Base-by-base conservation (phyloP, 2,329 filamentous ascomycete genomes). In the Trichoderma koningii region DNA sequence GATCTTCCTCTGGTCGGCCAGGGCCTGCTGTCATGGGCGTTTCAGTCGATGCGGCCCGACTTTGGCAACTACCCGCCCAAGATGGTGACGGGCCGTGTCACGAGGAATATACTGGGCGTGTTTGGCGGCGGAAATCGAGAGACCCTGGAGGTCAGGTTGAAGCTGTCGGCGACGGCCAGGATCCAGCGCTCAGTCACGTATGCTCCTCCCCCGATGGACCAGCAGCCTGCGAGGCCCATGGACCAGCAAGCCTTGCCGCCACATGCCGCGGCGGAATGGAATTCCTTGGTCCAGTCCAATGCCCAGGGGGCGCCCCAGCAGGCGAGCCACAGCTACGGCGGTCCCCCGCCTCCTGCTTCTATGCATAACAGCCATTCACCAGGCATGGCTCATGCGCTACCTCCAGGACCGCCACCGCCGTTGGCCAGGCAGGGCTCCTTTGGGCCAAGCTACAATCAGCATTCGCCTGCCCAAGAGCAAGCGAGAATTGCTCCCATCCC, bases 1-100 rank as follows among this genome's bases (percentile, higher is more conserved):
- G 93, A 97, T 73, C 92, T 89, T 19, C 95, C 96, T 61, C 83
- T 98, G 64, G 94, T 97, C 26, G 95, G 95, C 23, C 94, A 99
- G 77, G 95, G 96, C 61, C 92, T 98, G 88, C 82, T 99, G 21
- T 98, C 95, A 44, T 90, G 90, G 85, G 87, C 89, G 23, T 82
- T 98, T 52, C 86, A 74, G 73, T 74, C 77, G 3, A 72, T 79
- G 69, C 70, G 71, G 28, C 69, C 70, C 41, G 71, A 77, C 28
- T 67, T 70, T 80, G 19, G 80, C 82, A 28, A 82, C 56, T 82
- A 87, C 64, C 83, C 88, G 70, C 87, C 87, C 14, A 67, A 89
- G 73, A 82, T 93, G 77, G 89, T 99, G 68, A 97, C 94, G 7
- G 95, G 95, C 64, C 89, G 93, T 41, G 91, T 99, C 63, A 92